phyloP scores from a whole-genome alignment of 768 basidiomycete species.

The Crassisporium funariophilum region DNA sequence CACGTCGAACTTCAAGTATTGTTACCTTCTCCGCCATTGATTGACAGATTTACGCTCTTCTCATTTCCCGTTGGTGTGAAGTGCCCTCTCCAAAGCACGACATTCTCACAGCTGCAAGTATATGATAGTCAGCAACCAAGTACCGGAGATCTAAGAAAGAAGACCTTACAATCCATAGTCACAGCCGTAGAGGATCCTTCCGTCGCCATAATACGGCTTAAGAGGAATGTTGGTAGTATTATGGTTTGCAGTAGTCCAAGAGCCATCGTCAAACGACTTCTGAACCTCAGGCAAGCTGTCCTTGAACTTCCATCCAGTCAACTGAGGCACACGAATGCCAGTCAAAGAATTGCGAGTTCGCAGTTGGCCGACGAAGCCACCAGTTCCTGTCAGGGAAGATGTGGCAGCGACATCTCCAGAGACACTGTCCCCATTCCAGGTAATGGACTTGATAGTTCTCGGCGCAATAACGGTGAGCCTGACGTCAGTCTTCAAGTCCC shows the following conservation, averaged over 20 bases:
- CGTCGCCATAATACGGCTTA: constrained; percentile 73
- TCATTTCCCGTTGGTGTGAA: constrained; percentile 64
- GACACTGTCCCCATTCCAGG: constrained; percentile 71
- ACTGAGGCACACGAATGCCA: constrained; percentile 44
- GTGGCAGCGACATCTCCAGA: constrained; percentile 34
- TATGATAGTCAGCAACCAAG: constrained; percentile 5
- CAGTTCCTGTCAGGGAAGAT: constrained; percentile 35
- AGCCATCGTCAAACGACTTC: constrained; percentile 56
- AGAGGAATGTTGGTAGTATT: constrained; percentile 74
- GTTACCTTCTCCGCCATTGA: constrained; percentile 81
- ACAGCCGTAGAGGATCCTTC: constrained; percentile 79
- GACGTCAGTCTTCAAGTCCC: constrained; percentile 66
- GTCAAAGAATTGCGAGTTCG: constrained; percentile 28
- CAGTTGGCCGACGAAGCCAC: constrained; percentile 54
- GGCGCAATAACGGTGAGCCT: constrained; percentile 68
- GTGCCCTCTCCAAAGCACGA: constrained; percentile 81
- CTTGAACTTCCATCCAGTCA: constrained; percentile 73
- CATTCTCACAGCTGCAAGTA: constrained; percentile 70
- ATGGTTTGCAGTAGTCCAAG: constrained; percentile 69
- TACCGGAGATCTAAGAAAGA: not conserved
- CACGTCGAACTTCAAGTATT: too few species aligned
- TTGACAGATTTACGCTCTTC: constrained; percentile 69
- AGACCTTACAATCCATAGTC: constrained; percentile 81
- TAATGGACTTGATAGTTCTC: constrained; percentile 48
- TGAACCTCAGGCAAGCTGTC: constrained; percentile 76